These are phyloP conservation scores for Agaricales sp. DNA, from an alignment of 1,284 basidiomycete genomes.

Conservation along the genomic window DNA sequence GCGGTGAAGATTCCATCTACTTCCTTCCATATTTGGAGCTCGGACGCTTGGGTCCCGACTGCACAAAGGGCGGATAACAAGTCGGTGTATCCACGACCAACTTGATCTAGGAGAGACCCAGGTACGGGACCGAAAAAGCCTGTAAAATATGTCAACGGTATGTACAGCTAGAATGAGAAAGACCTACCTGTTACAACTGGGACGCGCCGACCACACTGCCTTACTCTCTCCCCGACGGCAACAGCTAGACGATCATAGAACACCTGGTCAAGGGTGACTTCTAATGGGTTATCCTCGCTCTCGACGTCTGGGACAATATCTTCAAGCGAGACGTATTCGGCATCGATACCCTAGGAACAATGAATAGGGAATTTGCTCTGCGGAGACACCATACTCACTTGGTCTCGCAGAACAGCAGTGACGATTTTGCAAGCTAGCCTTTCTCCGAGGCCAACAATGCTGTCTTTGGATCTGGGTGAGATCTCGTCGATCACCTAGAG, in stretches of 20 bases:
- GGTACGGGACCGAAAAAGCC: conserved; percentile 92
- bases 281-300: conserved; percentile 34
- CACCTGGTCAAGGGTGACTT: conserved; percentile 68
- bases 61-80: conserved; percentile 89
- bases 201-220: conserved; percentile 69
- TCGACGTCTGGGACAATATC: conserved; percentile 65
- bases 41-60: conserved; percentile 79
- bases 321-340: conserved; percentile 92
- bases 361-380: background rate
- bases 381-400: conserved; percentile 30
- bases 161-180: background rate
- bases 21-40: conserved; percentile 99
- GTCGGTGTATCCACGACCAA: conserved; percentile 96
- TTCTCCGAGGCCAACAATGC: conserved; percentile 92
- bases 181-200: conserved; percentile 77
- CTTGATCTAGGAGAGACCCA: conserved; percentile 86
- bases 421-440: conserved; percentile 87
- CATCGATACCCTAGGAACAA: conserved; percentile 68
- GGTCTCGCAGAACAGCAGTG: conserved; percentile 79
- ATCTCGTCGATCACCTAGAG: conserved; percentile 92
- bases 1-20: conserved; percentile 99
- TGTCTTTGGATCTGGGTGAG: conserved; percentile 88
- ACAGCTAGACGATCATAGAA: conserved; percentile 82
- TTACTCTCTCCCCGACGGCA: conserved; percentile 72
- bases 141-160: background rate